These are phyloP conservation scores for Triticum dicoccoides DNA, from an alignment of 176 grass and related monocot species.

Conservation along the genomic window DNA sequence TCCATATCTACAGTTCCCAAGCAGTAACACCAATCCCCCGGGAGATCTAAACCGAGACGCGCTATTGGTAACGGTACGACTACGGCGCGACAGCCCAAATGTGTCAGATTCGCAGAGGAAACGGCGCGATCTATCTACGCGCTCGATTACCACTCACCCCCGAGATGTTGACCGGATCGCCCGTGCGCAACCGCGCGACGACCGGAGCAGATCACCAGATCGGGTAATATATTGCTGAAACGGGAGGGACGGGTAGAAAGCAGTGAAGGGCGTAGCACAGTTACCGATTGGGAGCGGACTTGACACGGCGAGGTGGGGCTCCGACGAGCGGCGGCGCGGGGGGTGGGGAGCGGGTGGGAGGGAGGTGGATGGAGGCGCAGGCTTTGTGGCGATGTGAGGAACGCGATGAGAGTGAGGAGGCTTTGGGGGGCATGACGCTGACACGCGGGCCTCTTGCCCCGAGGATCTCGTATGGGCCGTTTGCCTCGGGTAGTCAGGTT, in stretches of 20 bases:
- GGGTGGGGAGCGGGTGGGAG: not conserved
- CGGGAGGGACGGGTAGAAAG: not conserved
- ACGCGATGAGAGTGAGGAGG: not conserved
- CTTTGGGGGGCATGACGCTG: not conserved
- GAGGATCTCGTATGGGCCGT: not conserved
- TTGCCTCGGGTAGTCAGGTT: no score
- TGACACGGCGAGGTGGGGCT: slow-evolving; percentile 11
- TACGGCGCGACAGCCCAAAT: not conserved
- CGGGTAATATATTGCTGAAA: not conserved
- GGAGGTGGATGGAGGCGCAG: not conserved
- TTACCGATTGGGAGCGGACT: slow-evolving; percentile 13
- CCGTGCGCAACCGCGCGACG: not conserved
- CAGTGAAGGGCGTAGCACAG: not conserved
- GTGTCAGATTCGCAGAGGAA: not conserved
- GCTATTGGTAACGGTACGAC: not conserved
- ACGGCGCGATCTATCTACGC: not conserved
- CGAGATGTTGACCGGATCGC: not conserved
- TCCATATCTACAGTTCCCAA: not conserved
- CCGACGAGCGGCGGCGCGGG: slow-evolving; percentile 43
- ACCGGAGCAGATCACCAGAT: slow-evolving; percentile 38
- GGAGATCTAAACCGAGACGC: not conserved
- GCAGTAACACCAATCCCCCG: not conserved
- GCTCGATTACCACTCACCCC: not conserved
- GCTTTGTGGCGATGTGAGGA: slow-evolving; percentile 19
- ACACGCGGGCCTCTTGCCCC: slow-evolving; percentile 10